Evolutionary conservation across 2,329 filamentous ascomycete species (phyloP), one percentile per base, ranked within the genome.

Genomic region (Canariomyces notabilis): DNA sequence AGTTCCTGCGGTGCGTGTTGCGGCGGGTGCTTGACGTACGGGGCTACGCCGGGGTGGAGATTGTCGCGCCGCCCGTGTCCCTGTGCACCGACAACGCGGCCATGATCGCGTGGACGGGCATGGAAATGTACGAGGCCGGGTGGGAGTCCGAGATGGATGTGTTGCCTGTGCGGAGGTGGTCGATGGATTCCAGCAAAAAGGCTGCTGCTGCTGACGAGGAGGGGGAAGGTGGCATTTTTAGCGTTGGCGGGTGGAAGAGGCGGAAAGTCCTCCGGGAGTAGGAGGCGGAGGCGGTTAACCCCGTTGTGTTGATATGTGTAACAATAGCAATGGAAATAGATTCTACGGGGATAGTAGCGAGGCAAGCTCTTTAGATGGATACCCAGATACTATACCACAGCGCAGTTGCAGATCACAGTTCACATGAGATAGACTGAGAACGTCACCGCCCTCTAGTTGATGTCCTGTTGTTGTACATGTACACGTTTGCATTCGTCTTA

Each of bases 61-160:
- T 96, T 6, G 67, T 83, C 22, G 86, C 85, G 45, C 91, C 93
- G n/a, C 89, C 89, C 2, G 66, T 79, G 8, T 72, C 74, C 34
- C 73, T 91, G 43, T 97, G 93, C 62, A 96, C 89, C 0, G 93
- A 98, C 61, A 97, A 98, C 65, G 93, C 93, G 11, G 88, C 89
- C 38, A 98, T 98, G 93, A 90, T 97, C 62, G 91, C 85, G 1
- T 97, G 93, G 91, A 75, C 90, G 1, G 93, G 85, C 0, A 76
- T 90, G 55, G 90, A 97, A 67, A 96, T 98, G 90, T 96, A 79
- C 60, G 77, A 86, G 64, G 80, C 78, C 1, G 90, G 91, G 0
- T 90, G 80, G 73, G 67, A 72, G 48, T 83, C 80, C 7, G 75
- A 77, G 16, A 59, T 90, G 46, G 73, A 70, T 19, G 75, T 83